These are phyloP conservation scores for Wickerhamiella bombiphila DNA, from an alignment of 805 yeast species.

Conservation along the genomic window DNA sequence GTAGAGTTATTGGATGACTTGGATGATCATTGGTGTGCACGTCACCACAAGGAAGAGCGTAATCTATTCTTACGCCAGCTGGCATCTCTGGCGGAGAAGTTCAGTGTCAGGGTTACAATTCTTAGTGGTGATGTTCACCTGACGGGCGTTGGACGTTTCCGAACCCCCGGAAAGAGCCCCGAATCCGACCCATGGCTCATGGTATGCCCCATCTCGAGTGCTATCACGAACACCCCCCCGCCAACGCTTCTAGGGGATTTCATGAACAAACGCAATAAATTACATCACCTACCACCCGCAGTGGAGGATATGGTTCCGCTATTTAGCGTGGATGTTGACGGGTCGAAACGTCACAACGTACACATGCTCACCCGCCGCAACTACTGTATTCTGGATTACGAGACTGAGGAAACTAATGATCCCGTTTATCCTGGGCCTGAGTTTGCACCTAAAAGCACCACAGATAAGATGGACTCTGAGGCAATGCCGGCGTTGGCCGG, in stretches of 20 bases:
- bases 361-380: slow-evolving; percentile 43
- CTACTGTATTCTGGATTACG: slow-evolving; percentile 33
- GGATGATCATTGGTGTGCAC: slow-evolving; percentile 94
- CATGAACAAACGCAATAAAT: slow-evolving; percentile 48
- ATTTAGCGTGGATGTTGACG: slow-evolving; percentile 47
- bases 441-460: slow-evolving; percentile 7
- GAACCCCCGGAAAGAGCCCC: slow-evolving; percentile 40
- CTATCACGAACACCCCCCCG: slow-evolving; percentile 86
- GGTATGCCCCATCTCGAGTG: slow-evolving; percentile 75
- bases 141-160: slow-evolving; percentile 68
- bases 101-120: slow-evolving; percentile 65
- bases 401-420: slow-evolving; percentile 3
- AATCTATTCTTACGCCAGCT: slow-evolving; percentile 49
- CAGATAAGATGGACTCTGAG: slow-evolving; percentile 5
- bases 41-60: slow-evolving; percentile 73
- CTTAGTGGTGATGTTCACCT: slow-evolving; percentile 90
- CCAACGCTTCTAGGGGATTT: slow-evolving; percentile 72
- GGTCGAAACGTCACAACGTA: slow-evolving; percentile 32
- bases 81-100: slow-evolving; percentile 47
- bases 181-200: slow-evolving; percentile 61
- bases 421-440: slow-evolving; percentile 12
- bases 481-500: slow-evolving; percentile 20
- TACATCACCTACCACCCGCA: slow-evolving; percentile 37
- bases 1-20: slow-evolving; percentile 85
- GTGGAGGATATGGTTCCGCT: slow-evolving; percentile 74